phyloP scores from a whole-genome alignment of 2,329 filamentous ascomycete species.

The Nigrospora sphaerica region DNA sequence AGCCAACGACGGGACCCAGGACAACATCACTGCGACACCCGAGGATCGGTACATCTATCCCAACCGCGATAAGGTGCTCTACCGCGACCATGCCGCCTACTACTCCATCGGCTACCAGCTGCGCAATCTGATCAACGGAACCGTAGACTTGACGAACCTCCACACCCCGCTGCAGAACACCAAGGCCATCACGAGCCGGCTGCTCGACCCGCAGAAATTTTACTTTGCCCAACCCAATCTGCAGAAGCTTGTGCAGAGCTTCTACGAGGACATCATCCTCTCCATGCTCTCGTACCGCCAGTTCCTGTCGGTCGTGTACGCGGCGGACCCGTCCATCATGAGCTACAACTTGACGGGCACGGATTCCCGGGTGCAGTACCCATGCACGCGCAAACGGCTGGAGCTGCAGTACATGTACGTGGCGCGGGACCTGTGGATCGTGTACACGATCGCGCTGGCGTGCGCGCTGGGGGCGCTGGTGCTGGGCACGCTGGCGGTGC shows the following conservation, averaged over 20 bases:
- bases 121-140: slow-evolving; percentile 25
- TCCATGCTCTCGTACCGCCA: slow-evolving; percentile 27
- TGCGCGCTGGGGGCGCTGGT: slow-evolving; percentile 20
- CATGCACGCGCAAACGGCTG: slow-evolving; percentile 22
- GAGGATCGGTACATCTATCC: slow-evolving; percentile 23
- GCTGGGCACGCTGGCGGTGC: slow-evolving; percentile 25
- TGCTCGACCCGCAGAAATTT: slow-evolving; percentile 27
- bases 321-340: slow-evolving; percentile 16
- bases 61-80: slow-evolving; percentile 11
- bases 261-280: slow-evolving; percentile 30
- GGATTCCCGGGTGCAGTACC: slow-evolving; percentile 14
- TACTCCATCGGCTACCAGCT: slow-evolving; percentile 26
- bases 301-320: slow-evolving; percentile 27
- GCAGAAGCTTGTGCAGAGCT: slow-evolving; percentile 15
- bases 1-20: slow-evolving; percentile 26
- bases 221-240: slow-evolving; percentile 23
- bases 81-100: slow-evolving; percentile 25
- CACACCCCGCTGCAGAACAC: slow-evolving; percentile 18
- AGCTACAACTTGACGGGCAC: slow-evolving; percentile 14
- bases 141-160: slow-evolving; percentile 17
- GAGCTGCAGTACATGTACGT: slow-evolving; percentile 27
- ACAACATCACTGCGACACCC: slow-evolving; percentile 25
- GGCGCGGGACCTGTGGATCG: slow-evolving; percentile 25
- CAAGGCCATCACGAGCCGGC: slow-evolving; percentile 31
- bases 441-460: slow-evolving; percentile 24